Percentiles rank a stretch among this genome's conserved stretches.
Evolutionary conservation across 176 grass and related monocot species (phyloP).

Genomic region (Bonia amplexicaulis): DNA sequence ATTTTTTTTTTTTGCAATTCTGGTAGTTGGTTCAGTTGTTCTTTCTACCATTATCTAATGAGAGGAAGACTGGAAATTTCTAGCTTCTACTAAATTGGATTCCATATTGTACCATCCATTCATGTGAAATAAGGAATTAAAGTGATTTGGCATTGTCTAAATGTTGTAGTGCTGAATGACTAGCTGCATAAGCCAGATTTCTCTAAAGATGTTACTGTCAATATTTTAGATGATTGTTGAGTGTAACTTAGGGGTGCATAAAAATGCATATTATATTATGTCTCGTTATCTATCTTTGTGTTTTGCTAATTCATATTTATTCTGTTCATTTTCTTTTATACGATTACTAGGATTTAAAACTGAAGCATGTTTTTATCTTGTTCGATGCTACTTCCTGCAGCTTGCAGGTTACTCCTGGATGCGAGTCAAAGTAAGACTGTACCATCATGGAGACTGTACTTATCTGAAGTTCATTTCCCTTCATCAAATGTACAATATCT

Average conservation of each 20-base stretch:
- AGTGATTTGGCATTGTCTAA: background rate
- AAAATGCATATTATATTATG: background rate
- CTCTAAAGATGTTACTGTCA: background rate
- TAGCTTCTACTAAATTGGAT: slow-evolving; percentile 6
- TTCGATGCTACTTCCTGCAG: background rate
- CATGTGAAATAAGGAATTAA: background rate
- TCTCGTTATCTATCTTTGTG: background rate
- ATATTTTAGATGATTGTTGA: background rate
- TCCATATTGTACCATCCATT: background rate
- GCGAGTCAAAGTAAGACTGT: background rate
- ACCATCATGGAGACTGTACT: too few species aligned
- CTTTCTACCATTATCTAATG: background rate
- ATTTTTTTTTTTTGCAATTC: background rate
- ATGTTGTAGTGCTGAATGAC: background rate
- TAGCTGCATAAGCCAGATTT: background rate
- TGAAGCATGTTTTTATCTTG: background rate
- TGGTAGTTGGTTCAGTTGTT: background rate
- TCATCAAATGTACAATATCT: too few species aligned
- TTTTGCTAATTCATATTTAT: background rate
- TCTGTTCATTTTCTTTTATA: background rate
- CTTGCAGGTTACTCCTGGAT: background rate
- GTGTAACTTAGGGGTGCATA: background rate
- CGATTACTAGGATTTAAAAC: background rate
- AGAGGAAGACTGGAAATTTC: background rate
- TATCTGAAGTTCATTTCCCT: too few species aligned